Evolutionary conservation across 495 filamentous ascomycete genomes (phyloP), one percentile per base, ranked within the genome.

Genomic region (Aspergillus leporis): DNA sequence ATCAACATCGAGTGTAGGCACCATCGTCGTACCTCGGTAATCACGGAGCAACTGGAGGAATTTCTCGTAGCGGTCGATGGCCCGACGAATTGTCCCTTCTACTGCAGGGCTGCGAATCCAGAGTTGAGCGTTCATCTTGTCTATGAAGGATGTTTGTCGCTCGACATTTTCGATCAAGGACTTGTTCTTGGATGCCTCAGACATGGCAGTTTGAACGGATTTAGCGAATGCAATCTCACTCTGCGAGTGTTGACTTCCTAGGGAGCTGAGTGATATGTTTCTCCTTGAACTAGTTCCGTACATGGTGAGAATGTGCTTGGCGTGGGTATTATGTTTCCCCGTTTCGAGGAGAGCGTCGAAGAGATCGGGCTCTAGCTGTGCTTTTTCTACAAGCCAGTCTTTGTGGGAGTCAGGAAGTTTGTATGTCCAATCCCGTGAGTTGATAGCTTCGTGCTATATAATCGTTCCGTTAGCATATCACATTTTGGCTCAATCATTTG

Each of bases 91-190:
- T 0, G 68, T 72, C 13, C 67, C 66, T 18, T 59, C 52, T 6
- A 76, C 58, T 1, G 72, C 62, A 0, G 71, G 70, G 10, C 58
- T 66, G 57, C 66, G 70, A 38, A 78, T 64, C 67, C 66, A 70
- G 25, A 72, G 65, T 9, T 66, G 50, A 5, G 18, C 30, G 34
- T 65, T 23, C 67, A 72, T 72, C 46, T 68, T 72, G 21, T 66
- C 53, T 7, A 70, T 36, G 50, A 72, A 72, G 0, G 47, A 25
- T n/a, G 49, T 56, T 51, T 71, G 66, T 23, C 66, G 59, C 18
- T 60, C 13, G 31, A 69, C 62, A 18, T 59, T 52, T 1, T 58
- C 54, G 16, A 57, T 30, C 22, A 56, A 32, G n/a, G 40, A n/a
- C 23, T 56, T 48, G 22, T 56, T 56, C 9, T 32, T 18, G 12